These are phyloP conservation scores for Vitellaria paradoxa DNA, from an alignment of 179 eudicot species.

Conservation along the genomic window DNA sequence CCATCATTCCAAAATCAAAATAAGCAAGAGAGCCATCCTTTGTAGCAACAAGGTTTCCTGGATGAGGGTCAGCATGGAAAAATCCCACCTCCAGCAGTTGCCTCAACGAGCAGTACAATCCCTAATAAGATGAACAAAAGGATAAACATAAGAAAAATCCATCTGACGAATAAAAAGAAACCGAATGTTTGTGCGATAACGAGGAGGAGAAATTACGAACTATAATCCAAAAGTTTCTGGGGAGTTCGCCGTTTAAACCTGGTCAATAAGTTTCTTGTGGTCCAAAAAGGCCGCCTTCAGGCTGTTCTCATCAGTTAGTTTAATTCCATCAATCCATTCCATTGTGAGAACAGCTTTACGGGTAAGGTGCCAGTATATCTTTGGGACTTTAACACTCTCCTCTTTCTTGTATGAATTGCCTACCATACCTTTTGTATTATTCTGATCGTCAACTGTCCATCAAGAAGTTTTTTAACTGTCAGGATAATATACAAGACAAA, in stretches of 20 bases:
- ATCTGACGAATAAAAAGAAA: background rate
- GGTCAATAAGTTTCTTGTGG: slow-evolving; percentile 80
- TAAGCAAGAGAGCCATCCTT: slow-evolving; percentile 83
- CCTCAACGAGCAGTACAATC: slow-evolving; percentile 85
- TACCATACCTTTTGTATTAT: slow-evolving; percentile 21
- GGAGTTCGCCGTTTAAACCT: slow-evolving; percentile 36
- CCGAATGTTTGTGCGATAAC: background rate
- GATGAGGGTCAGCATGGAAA: slow-evolving; percentile 99
- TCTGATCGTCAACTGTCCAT: slow-evolving; percentile 33
- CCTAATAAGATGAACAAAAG: slow-evolving; percentile 37
- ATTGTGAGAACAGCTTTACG: slow-evolving; percentile 87
- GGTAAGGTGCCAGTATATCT: slow-evolving; percentile 86
- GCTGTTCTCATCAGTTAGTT: slow-evolving; percentile 72
- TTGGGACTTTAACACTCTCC: slow-evolving; percentile 67
- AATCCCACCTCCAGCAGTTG: slow-evolving; percentile 97
- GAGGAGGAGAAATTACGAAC: background rate
- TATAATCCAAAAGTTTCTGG: background rate
- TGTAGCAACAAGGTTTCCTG: slow-evolving; percentile 98
- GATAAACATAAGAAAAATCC: background rate
- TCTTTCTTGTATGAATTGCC: slow-evolving; percentile 28
- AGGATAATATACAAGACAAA: background rate
- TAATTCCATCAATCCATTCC: slow-evolving; percentile 98
- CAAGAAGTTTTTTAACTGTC: background rate
- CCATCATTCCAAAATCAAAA: slow-evolving; percentile 99
- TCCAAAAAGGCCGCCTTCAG: slow-evolving; percentile 55